A percentile compares a stretch with the other conserved stretches of the same genome.
Evolutionary conservation across 2,329 filamentous ascomycete genomes (phyloP).

Genomic region (Verticillium klebahnii): DNA sequence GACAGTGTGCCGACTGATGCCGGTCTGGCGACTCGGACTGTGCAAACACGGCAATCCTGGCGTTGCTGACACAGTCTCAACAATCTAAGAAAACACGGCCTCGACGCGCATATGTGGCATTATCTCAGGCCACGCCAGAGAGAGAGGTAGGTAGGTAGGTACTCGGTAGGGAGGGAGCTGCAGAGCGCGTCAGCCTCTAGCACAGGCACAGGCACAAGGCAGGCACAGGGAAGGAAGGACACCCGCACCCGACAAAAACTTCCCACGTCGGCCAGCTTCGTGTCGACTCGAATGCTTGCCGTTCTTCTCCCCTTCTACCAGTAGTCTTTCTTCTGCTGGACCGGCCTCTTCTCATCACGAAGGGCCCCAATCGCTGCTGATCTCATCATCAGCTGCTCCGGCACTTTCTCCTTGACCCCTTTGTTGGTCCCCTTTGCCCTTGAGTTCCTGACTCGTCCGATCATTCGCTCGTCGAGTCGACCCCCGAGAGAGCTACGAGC

Average conservation of each 20-base stretch:
- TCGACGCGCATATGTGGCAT: neutral
- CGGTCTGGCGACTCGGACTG: neutral
- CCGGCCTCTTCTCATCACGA: neutral
- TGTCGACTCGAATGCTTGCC: neutral
- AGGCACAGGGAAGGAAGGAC: neutral
- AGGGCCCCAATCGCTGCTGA: neutral
- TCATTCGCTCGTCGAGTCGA: slow-evolving; percentile 6
- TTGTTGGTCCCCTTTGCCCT: slow-evolving; percentile 1
- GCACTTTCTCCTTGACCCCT: neutral
- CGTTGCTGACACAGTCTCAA: neutral
- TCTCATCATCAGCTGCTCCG: neutral
- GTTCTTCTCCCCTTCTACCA: slow-evolving; percentile 3
- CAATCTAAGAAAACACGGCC: neutral
- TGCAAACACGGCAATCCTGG: neutral
- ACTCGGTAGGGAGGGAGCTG: neutral
- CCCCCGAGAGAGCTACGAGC: slow-evolving; percentile 10
- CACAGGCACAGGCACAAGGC: neutral
- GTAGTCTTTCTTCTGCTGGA: slow-evolving; percentile 1
- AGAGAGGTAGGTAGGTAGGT: too few species aligned
- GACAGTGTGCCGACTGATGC: neutral
- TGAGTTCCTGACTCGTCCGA: slow-evolving; percentile 16
- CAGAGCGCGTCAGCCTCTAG: neutral
- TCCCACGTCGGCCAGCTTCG: neutral
- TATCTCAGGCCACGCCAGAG: neutral
- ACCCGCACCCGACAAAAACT: neutral